Percentiles rank a stretch among this genome's conserved stretches.
Evolutionary conservation across 2,329 filamentous ascomycete genomes (phyloP).

Genomic region (Colletotrichum ledebouriae): DNA sequence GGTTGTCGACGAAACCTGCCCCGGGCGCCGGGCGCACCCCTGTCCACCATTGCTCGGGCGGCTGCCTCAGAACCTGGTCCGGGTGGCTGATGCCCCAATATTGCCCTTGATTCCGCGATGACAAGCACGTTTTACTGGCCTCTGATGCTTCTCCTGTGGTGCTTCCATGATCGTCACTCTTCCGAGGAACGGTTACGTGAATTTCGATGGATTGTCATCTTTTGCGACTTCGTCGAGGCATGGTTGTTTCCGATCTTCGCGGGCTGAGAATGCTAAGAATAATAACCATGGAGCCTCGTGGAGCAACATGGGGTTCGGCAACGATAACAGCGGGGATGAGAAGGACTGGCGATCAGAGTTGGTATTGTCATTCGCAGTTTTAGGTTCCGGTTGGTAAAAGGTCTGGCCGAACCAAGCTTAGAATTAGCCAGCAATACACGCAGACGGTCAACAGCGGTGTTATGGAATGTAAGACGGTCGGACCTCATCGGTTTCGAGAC

Average conservation of each 20-base stretch:
- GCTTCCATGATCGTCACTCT: background rate
- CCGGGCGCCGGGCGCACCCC: conserved; percentile 25
- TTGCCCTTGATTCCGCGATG: background rate
- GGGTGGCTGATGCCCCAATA: background rate
- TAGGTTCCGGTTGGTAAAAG: conserved; percentile 7
- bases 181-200: background rate
- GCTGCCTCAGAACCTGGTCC: conserved; percentile 26
- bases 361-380: background rate
- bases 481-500: conserved; percentile 22
- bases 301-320: background rate
- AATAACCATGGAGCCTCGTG: conserved; percentile 23
- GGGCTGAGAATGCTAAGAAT: conserved; percentile 22
- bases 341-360: background rate
- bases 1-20: conserved; percentile 38
- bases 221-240: conserved; percentile 1
- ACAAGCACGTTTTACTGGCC: background rate
- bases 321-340: background rate
- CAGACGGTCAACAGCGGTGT: conserved; percentile 1
- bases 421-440: background rate
- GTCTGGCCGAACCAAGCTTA: conserved; percentile 4
- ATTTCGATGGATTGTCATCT: background rate
- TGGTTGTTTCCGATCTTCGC: conserved; percentile 10
- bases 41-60: conserved; percentile 18
- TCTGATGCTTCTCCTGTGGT: background rate
- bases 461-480: conserved; percentile 17